Conservation (phyloP, 1,284 basidiomycete genomes). For the Marasmius oreades region DNA sequence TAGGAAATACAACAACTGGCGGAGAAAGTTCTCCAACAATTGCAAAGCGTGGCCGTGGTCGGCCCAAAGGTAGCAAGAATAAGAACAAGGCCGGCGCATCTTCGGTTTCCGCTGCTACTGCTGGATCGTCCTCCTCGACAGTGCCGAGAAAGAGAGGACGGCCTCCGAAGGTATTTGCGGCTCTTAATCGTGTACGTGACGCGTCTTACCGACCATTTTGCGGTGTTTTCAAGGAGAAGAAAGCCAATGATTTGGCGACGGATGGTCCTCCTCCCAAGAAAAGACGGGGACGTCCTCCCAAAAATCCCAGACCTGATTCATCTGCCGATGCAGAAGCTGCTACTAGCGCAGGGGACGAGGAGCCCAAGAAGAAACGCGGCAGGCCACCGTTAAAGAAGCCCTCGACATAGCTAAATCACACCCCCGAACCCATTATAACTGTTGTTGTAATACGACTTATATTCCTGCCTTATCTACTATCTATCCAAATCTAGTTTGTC, state of each 20-base stretch:
- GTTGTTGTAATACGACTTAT: not conserved
- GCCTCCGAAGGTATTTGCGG: conserved; percentile 66
- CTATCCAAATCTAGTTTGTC: not conserved
- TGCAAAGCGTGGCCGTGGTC: conserved; percentile 69
- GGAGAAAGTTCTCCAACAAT: conserved; percentile 24
- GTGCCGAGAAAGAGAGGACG: conserved; percentile 63
- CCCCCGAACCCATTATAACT: not conserved
- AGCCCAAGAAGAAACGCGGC: conserved; percentile 67
- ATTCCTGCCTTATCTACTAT: not conserved
- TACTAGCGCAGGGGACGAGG: conserved; percentile 36
- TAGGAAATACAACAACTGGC: conserved; percentile 21
- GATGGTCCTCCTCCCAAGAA: conserved; percentile 58
- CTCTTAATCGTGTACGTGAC: conserved; percentile 9
- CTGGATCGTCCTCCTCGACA: conserved; percentile 31
- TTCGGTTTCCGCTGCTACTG: conserved; percentile 32
- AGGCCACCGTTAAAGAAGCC: conserved; percentile 44
- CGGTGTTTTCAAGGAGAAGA: conserved; percentile 47
- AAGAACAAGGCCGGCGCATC: conserved; percentile 63
- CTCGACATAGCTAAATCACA: conserved; percentile 2
- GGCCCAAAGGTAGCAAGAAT: conserved; percentile 81
- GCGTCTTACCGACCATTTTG: conserved; percentile 4
- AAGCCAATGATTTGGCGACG: conserved; percentile 37
- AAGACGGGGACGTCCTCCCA: conserved; percentile 71
- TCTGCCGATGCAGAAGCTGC: conserved; percentile 32
- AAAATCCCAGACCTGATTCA: conserved; percentile 51